Percentiles rank a stretch among this genome's conserved stretches.
Evolutionary conservation across 257 asterid genomes (phyloP).

Genomic region (Hygrophila difformis): DNA sequence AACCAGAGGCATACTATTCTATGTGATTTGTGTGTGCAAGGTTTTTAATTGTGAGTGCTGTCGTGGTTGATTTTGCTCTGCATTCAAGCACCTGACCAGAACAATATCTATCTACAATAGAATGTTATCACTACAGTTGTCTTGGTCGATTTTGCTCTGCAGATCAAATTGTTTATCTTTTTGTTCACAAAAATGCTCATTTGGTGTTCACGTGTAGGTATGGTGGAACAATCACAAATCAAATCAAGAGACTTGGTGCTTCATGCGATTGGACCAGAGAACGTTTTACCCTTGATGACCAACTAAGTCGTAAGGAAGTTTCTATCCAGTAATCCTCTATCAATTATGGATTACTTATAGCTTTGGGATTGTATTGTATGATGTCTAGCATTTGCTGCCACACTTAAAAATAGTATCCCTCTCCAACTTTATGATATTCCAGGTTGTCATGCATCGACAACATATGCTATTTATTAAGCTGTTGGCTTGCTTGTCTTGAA

Average conservation of each 20-base stretch:
- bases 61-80: conserved; percentile 3
- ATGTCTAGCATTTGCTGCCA: conserved; percentile 11
- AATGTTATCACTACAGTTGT: no score
- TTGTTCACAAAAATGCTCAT: conserved; percentile 20
- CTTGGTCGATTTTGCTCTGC: no score
- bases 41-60: no score
- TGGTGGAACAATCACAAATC: conserved; percentile 95
- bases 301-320: conserved; percentile 91
- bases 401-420: no score
- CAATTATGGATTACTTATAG: conserved; percentile 14
- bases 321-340: conserved; percentile 34
- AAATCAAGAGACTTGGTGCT: conserved; percentile 97
- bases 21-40: no score
- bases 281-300: conserved; percentile 82
- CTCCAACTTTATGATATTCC: conserved; percentile 12
- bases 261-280: conserved; percentile 99
- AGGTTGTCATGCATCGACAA: no score
- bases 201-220: conserved; percentile 46
- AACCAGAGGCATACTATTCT: background rate
- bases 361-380: conserved; percentile 1
- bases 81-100: background rate
- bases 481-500: conserved; percentile 7
- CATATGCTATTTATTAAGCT: background rate
- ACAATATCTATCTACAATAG: background rate
- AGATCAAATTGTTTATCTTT: conserved; percentile 6